Percentiles rank a stretch among this genome's conserved stretches.
Conservation (phyloP, 164 flowering plant genomes). For the Magnolia changhungtana region DNA sequence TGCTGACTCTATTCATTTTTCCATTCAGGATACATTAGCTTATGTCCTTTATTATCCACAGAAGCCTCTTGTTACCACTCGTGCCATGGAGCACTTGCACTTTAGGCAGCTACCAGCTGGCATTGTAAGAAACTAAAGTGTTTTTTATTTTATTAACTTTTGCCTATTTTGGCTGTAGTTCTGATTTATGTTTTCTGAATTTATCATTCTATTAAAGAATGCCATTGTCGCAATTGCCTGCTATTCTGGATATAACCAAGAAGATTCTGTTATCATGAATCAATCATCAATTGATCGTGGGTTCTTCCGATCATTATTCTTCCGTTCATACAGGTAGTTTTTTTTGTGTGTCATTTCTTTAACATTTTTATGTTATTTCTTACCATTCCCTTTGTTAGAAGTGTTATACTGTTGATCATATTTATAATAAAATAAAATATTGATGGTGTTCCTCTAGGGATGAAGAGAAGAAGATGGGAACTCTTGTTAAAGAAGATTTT, state of each 20-base stretch:
- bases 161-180: background rate
- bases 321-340: constrained; percentile 81
- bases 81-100: constrained; percentile 98
- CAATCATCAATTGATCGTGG: constrained; percentile 99
- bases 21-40: constrained; percentile 85
- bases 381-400: no score
- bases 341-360: background rate
- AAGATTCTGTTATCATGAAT: constrained; percentile 97
- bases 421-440: background rate
- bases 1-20: background rate
- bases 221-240: constrained; percentile 96
- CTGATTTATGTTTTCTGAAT: background rate
- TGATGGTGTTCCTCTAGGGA: constrained; percentile 26
- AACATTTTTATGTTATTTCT: background rate
- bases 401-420: background rate
- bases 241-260: constrained; percentile 97
- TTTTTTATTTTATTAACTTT: background rate
- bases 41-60: constrained; percentile 97
- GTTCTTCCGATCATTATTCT: constrained; percentile 84
- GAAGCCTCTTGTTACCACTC: constrained; percentile 93
- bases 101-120: constrained; percentile 99
- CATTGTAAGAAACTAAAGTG: constrained; percentile 50
- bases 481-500: constrained; percentile 98
- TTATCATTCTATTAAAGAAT: constrained; percentile 43
- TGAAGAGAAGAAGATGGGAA: constrained; percentile 98